These are phyloP conservation scores for Phanerochaete sordida DNA, from an alignment of 768 basidiomycete genomes.

Conservation along the genomic window DNA sequence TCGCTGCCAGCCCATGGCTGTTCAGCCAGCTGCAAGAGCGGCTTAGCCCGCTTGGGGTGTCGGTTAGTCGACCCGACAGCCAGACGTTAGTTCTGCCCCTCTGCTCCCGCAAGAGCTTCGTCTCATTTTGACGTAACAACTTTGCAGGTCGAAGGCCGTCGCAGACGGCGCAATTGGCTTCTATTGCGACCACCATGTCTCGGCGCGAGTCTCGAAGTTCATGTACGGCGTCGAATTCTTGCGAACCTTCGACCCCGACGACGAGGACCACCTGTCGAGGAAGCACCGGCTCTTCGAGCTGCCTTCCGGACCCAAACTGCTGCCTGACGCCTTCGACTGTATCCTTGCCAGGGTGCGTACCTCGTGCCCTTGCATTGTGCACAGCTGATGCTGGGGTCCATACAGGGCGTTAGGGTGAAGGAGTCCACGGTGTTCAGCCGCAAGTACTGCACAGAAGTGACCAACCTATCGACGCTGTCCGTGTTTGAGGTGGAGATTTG, in stretches of 20 bases:
- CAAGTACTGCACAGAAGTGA: conserved; percentile 81
- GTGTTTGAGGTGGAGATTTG: conserved; percentile 84
- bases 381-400: background rate
- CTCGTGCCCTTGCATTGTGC: background rate
- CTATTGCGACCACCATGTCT: conserved; percentile 82
- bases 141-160: conserved; percentile 77
- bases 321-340: conserved; percentile 82
- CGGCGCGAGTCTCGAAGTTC: conserved; percentile 72
- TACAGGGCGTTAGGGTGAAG: conserved; percentile 68
- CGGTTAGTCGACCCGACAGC: conserved; percentile 72
- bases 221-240: conserved; percentile 84
- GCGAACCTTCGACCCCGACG: conserved; percentile 59
- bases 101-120: background rate
- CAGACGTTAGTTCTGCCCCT: conserved; percentile 54
- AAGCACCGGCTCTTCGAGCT: conserved; percentile 67
- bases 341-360: conserved; percentile 62
- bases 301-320: conserved; percentile 72
- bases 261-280: conserved; percentile 63
- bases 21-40: conserved; percentile 73
- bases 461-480: conserved; percentile 68
- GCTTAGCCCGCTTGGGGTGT: conserved; percentile 49
- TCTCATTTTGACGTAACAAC: background rate
- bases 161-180: conserved; percentile 83
- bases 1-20: conserved; percentile 80
- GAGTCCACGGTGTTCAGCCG: conserved; percentile 79